Conservation (phyloP, 768 basidiomycete species). For the Psilocybe subaeruginosa region DNA sequence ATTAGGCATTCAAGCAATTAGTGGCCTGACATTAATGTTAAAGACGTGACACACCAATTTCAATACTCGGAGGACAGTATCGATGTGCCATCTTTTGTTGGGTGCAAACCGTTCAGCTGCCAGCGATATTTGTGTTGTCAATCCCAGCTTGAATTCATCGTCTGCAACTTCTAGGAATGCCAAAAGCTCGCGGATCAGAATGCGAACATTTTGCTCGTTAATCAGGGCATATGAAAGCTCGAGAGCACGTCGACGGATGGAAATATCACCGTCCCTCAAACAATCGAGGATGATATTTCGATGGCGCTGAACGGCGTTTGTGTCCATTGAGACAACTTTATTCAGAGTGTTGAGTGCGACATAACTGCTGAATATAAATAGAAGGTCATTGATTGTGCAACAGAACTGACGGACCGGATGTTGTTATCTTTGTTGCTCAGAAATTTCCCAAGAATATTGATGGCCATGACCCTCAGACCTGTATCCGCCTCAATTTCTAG, state of each 20-base stretch:
- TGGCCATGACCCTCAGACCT: slow-evolving; percentile 97
- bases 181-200: slow-evolving; percentile 89
- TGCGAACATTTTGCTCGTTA: slow-evolving; percentile 91
- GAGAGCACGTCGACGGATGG: slow-evolving; percentile 93
- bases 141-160: slow-evolving; percentile 96
- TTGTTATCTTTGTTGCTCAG: slow-evolving; percentile 98
- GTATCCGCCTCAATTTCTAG: slow-evolving; percentile 97
- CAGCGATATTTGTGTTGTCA: slow-evolving; percentile 96
- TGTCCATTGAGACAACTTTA: slow-evolving; percentile 98
- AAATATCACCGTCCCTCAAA: slow-evolving; percentile 98
- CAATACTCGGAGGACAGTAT: slow-evolving; percentile 90
- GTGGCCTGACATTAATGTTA: neutral
- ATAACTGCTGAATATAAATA: slow-evolving; percentile 59
- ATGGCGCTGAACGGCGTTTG: slow-evolving; percentile 97
- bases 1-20: slow-evolving; percentile 1
- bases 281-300: slow-evolving; percentile 99
- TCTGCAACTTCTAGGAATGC: slow-evolving; percentile 98
- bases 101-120: slow-evolving; percentile 97
- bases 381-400: neutral
- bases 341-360: slow-evolving; percentile 98
- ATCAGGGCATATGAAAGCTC: slow-evolving; percentile 97
- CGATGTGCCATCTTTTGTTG: slow-evolving; percentile 99
- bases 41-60: slow-evolving; percentile 67
- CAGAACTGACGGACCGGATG: slow-evolving; percentile 71
- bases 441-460: slow-evolving; percentile 99